Evolutionary conservation across 495 filamentous ascomycete genomes (phyloP).

Genomic region (Diplogelasinospora grovesii): DNA sequence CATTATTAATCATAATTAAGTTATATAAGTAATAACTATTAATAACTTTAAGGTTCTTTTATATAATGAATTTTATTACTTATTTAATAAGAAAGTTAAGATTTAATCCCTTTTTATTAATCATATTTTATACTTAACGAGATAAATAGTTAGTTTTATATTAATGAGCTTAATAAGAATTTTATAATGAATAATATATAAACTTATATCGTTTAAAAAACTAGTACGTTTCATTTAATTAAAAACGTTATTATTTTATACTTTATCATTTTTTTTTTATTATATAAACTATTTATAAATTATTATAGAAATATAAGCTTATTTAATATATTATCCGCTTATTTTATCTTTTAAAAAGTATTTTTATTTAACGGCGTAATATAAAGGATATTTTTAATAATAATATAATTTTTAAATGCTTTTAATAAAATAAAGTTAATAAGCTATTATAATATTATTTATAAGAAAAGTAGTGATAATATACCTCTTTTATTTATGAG

Average conservation of each 20-base stretch:
- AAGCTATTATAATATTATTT: background rate
- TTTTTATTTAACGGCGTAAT: background rate
- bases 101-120: background rate
- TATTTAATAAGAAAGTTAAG: background rate
- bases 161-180: background rate
- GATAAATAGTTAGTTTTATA: background rate
- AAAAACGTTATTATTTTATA: background rate
- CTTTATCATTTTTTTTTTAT: background rate
- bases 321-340: background rate
- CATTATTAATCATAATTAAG: background rate
- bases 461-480: background rate
- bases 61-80: background rate
- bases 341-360: background rate
- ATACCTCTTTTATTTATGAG: background rate
- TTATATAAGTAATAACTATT: background rate
- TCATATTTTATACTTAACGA: background rate
- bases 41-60: background rate
- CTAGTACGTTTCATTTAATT: background rate
- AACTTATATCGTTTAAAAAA: background rate
- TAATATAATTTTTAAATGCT: background rate
- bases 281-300: background rate
- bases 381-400: background rate
- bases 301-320: background rate
- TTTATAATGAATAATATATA: background rate
- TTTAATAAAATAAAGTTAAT: background rate